Evolutionary conservation across 2,329 filamentous ascomycete species (phyloP).

Genomic region (Chrysosporium queenslandicum): DNA sequence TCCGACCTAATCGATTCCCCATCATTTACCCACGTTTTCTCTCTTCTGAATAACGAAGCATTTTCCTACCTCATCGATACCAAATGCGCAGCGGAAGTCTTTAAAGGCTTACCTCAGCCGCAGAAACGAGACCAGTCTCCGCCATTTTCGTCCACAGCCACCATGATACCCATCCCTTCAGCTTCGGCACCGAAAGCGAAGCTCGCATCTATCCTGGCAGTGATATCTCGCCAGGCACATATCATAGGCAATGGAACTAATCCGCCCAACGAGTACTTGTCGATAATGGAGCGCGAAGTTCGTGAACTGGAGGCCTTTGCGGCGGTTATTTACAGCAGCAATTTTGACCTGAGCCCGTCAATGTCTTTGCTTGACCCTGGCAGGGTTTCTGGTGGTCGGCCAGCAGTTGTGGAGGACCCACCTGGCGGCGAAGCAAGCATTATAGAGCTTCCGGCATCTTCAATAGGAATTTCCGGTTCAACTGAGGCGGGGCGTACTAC

Average conservation of each 20-base stretch:
- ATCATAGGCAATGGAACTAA: slow-evolving; percentile 63
- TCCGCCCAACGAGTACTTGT: slow-evolving; percentile 38
- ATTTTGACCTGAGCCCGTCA: slow-evolving; percentile 29
- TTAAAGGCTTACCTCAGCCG: slow-evolving; percentile 45
- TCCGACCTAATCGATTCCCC: slow-evolving; percentile 93
- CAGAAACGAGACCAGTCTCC: slow-evolving; percentile 41
- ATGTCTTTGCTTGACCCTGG: neutral
- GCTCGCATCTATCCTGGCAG: slow-evolving; percentile 79
- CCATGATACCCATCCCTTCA: slow-evolving; percentile 27
- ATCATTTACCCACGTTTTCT: slow-evolving; percentile 75
- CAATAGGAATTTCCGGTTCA: neutral
- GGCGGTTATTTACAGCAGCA: slow-evolving; percentile 42
- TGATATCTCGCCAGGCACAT: slow-evolving; percentile 84
- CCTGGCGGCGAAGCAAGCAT: slow-evolving; percentile 8
- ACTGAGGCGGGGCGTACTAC: neutral
- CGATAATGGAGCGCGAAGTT: slow-evolving; percentile 37
- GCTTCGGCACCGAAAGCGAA: slow-evolving; percentile 46
- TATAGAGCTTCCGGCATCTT: neutral
- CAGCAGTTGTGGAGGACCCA: neutral
- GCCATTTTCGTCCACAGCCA: slow-evolving; percentile 35
- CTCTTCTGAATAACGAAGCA: slow-evolving; percentile 72
- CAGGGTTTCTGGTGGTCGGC: neutral
- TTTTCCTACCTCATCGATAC: slow-evolving; percentile 76
- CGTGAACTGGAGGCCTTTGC: slow-evolving; percentile 42
- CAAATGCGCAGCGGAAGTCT: slow-evolving; percentile 69